A percentile compares a stretch with the other conserved stretches of the same genome.
These are phyloP conservation scores for Pulveroboletus sp. DNA, from an alignment of 768 basidiomycete species.

Conservation along the genomic window DNA sequence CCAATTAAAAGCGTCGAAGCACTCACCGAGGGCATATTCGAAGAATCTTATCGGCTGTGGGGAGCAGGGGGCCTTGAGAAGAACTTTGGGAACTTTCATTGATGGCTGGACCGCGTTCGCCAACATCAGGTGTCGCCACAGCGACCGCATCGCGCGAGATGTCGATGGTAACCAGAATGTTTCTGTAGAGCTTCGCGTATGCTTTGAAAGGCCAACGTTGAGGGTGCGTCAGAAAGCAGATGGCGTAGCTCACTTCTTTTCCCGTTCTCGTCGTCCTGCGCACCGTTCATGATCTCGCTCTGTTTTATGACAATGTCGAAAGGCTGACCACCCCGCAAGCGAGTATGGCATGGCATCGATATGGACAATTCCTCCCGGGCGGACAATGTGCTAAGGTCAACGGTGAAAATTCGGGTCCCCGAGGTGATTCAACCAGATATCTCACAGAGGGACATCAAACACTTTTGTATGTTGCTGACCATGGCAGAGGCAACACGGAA, in stretches of 20 bases:
- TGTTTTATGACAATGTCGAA: neutral
- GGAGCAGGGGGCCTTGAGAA: too few species aligned
- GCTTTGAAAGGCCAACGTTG: neutral
- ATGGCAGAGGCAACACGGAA: neutral
- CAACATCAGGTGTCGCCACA: too few species aligned
- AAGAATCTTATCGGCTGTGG: neutral
- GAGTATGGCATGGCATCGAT: neutral
- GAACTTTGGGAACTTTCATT: too few species aligned
- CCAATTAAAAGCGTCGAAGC: neutral
- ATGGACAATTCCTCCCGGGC: neutral
- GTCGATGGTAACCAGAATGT: neutral
- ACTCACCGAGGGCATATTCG: neutral
- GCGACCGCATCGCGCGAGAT: neutral
- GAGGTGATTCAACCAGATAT: neutral
- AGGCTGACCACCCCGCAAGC: too few species aligned
- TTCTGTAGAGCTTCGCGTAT: neutral
- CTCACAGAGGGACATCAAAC: neutral
- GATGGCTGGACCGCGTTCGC: too few species aligned
- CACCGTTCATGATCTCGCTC: neutral
- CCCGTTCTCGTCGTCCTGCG: too few species aligned
- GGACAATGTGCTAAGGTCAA: too few species aligned
- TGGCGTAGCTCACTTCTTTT: neutral
- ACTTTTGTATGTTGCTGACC: neutral
- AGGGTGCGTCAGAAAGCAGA: neutral
- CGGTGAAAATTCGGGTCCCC: too few species aligned